Conservation (phyloP, 768 basidiomycete species). For the Lepiota brunneoincarnata region DNA sequence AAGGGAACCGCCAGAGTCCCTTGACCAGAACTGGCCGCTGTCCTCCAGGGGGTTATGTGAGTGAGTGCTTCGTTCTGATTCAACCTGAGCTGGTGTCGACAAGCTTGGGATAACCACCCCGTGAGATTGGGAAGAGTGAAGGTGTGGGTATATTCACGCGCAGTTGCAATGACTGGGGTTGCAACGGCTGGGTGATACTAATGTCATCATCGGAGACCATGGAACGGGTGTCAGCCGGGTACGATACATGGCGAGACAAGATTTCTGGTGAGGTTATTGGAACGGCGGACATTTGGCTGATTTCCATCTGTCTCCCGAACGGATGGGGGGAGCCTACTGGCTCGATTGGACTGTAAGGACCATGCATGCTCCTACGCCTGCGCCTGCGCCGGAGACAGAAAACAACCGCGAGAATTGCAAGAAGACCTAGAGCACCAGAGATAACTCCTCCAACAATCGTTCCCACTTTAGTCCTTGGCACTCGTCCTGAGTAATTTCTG, state of each 20-base stretch:
- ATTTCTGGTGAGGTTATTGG: background rate
- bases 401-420: background rate
- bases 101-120: background rate
- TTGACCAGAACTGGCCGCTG: background rate
- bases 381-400: constrained; percentile 4
- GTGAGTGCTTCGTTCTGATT: background rate
- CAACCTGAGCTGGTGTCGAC: background rate
- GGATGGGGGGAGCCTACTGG: background rate
- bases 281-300: background rate
- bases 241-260: background rate
- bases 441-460: constrained; percentile 5
- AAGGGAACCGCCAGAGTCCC: background rate
- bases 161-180: background rate
- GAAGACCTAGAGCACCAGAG: background rate
- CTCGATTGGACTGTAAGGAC: background rate
- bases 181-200: background rate
- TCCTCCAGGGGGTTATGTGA: constrained; percentile 4
- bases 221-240: background rate
- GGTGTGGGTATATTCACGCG: background rate
- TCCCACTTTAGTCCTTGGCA: background rate
- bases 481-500: background rate
- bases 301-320: background rate
- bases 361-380: background rate
- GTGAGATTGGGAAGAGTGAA: background rate
- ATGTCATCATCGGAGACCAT: background rate